Evolutionary conservation across 1,284 basidiomycete species (phyloP), one percentile per base, ranked within the genome.

Genomic region (Thecaphora thlaspeos): DNA sequence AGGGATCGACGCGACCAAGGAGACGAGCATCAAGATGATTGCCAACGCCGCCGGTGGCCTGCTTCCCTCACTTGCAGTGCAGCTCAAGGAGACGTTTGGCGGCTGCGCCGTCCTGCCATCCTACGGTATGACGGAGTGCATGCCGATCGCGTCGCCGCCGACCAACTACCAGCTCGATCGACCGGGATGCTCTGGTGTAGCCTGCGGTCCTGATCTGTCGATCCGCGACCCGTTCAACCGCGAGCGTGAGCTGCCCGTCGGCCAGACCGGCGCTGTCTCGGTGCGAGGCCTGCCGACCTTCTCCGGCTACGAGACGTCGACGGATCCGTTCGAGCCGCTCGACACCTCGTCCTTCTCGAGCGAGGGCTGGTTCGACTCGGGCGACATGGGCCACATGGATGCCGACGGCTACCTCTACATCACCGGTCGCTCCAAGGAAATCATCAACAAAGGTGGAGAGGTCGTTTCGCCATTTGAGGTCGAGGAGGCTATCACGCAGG

Each of bases 371-470:
- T 77, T 77, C 53, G 75, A 77, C 60, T 70, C 74, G 15, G 75
- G 75, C 48, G 75, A 77, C 51, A 75, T 76, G 73, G 75, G 75
- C n/a, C 74, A 77, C 55, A 76, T 76, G 75, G 75, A 77, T 42
- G 57, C 71, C 18, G 75, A 77, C 46, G 75, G 75, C 41, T 77
- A 77, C 48, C 64, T 77, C 42, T 77, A 62, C 61, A 77, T 77
- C 54, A 77, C 75, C 12, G 75, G 75, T 62, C 73, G 75, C 39
- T 75, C 72, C 12, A 77, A 77, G 51, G 75, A 77, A 53, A 77
- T 77, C 62, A 77, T 77, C 61, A 77, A 77, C 71, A 77, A 77
- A 61, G 75, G 75, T 54, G 75, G 75, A 60, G 75, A 77, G 41
- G 75, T 77, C 40, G 65, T 77, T 22, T 77, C 75, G 11, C 75